phyloP scores from a whole-genome alignment of 2,329 filamentous ascomycete species.

The Penicillium sp. region DNA sequence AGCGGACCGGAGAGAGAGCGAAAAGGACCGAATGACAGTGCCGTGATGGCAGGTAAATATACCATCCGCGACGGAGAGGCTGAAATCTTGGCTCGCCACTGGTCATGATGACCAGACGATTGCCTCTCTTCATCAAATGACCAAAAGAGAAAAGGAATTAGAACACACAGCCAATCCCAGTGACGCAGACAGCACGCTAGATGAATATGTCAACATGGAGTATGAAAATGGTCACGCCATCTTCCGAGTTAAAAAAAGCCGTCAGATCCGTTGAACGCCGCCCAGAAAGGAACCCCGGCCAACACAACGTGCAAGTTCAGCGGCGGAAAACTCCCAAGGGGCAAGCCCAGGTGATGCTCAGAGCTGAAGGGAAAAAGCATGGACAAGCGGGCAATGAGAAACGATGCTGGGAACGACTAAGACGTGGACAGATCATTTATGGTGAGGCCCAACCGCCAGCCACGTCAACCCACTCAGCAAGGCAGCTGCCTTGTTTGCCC shows the following conservation, averaged over 20 bases:
- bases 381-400: constrained; percentile 31
- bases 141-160: constrained; percentile 9
- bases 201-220: constrained; percentile 39
- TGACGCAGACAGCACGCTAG: constrained; percentile 37
- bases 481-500: constrained; percentile 92
- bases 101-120: constrained; percentile 6
- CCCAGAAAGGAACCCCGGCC: constrained; percentile 34
- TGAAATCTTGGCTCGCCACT: constrained; percentile 1
- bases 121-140: constrained; percentile 11
- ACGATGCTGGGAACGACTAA: constrained; percentile 27
- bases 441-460: constrained; percentile 84
- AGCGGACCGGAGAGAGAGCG: not conserved
- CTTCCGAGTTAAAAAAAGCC: constrained; percentile 33
- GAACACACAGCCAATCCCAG: constrained; percentile 28
- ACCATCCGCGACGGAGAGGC: constrained; percentile 5
- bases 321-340: constrained; percentile 34
- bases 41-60: constrained; percentile 8
- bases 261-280: constrained; percentile 41
- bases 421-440: constrained; percentile 29
- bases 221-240: constrained; percentile 34
- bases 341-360: constrained; percentile 34
- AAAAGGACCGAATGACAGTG: not conserved
- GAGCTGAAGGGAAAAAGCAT: constrained; percentile 32
- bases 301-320: constrained; percentile 34
- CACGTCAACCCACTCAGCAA: constrained; percentile 95